Evolutionary conservation across 2,329 filamentous ascomycete species (phyloP), one percentile per base, ranked within the genome.

Genomic region (Arthrobotrys pseudoclavata): DNA sequence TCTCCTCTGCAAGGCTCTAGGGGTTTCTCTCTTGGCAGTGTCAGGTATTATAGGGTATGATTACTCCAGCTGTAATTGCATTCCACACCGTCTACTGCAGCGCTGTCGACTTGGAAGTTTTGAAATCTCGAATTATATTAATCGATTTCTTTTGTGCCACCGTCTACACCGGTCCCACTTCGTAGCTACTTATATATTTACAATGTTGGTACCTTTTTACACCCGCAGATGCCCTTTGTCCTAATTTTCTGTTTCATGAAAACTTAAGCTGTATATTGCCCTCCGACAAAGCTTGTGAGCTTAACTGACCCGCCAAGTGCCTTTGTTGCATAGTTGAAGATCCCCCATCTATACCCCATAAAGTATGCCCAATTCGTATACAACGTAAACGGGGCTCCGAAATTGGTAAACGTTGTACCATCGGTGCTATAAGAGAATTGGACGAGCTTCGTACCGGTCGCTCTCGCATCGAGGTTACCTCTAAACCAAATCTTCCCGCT

Each of bases 311-410:
- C 86, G 0, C 86, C 86, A 4, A 86, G 79, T 0, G 80, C 81
- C 45, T 82, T 83, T 2, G 86, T 87, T 0, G 86, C 86, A 81
- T 83, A 86, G 79, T 87, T 87, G 79, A 87, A 87, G 15, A 87
- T 85, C 0, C 84, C 86, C 79, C 83, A 87, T 0, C 86, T 82
- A 72, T 87, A 87, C 0, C 85, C 86, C 72, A 86, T 84, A 62
- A 87, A 87, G 80, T 84, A 86, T 3, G 82, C 79, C 86, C 86
- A 87, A 7, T 83, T 82, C 13, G 80, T 85, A 72, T 83, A 84
- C 79, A 87, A 79, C 4, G 82, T 80, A 9, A 84, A 85, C 0
- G 82, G 79, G 0, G 79, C 79, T 6, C 81, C 86, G 42, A 84
- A 82, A 13, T 67, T 76, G 9, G 77, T 82, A 61, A 85, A 87